phyloP scores from a whole-genome alignment of 1,139 yeast species.

The Debaryomyces sp. region DNA sequence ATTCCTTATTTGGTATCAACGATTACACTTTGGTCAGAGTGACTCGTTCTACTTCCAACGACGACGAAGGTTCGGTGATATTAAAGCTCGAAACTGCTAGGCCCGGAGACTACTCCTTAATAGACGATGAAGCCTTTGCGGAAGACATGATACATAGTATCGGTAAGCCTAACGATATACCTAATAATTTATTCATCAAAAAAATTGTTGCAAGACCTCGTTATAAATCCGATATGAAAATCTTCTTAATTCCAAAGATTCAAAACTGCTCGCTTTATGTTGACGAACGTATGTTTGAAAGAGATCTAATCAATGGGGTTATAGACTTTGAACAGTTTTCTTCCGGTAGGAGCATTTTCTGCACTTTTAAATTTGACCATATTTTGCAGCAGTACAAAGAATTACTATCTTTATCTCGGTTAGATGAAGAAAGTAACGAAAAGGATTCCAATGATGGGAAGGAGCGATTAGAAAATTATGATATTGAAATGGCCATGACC shows the following conservation, averaged over 20 bases:
- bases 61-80: conserved; percentile 51
- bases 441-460: neutral
- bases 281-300: conserved; percentile 51
- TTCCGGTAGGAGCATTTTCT: conserved; percentile 20
- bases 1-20: conserved; percentile 39
- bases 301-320: conserved; percentile 55
- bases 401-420: conserved; percentile 2
- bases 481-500: neutral
- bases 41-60: conserved; percentile 57
- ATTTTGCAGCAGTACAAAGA: conserved; percentile 22
- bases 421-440: neutral
- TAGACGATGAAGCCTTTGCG: conserved; percentile 50
- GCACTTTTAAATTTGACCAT: conserved; percentile 28
- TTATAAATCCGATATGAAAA: conserved; percentile 55
- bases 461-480: neutral
- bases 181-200: conserved; percentile 49
- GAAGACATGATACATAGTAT: conserved; percentile 43
- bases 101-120: conserved; percentile 51
- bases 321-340: conserved; percentile 30
- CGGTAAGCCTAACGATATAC: conserved; percentile 43
- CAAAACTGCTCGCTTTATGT: conserved; percentile 47
- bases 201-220: conserved; percentile 54
- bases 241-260: conserved; percentile 38
- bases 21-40: conserved; percentile 52
- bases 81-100: conserved; percentile 56